Conservation (phyloP, 2,329 filamentous ascomycete species). For the Nothophoma quercina region DNA sequence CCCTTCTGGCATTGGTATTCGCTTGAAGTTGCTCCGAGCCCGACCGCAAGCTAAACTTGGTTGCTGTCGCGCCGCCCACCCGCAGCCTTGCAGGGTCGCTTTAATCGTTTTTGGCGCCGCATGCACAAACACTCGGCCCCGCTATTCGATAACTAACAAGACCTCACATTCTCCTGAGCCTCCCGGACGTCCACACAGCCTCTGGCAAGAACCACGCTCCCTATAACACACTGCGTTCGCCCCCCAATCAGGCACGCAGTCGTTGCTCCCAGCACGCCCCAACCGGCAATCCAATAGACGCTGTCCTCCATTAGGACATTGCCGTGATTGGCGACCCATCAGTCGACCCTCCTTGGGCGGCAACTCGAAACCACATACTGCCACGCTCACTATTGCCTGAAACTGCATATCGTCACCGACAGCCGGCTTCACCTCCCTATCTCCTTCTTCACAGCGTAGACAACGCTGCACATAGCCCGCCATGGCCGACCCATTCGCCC, state of each 20-base stretch:
- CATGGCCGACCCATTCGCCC: conserved; percentile 69
- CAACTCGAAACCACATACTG: conserved; percentile 40
- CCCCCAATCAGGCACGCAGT: conserved; percentile 34
- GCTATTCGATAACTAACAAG: conserved; percentile 30
- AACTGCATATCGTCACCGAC: conserved; percentile 3
- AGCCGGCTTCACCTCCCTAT: conserved; percentile 4
- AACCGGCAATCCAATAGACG: conserved; percentile 50
- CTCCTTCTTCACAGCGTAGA: conserved; percentile 2
- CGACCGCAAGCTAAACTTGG: conserved; percentile 10
- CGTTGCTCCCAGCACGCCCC: conserved; percentile 33
- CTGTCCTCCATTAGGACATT: conserved; percentile 44
- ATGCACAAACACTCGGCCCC: conserved; percentile 22
- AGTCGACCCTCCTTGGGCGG: conserved; percentile 45
- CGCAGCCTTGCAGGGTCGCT: conserved; percentile 30
- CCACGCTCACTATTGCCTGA: conserved; percentile 13
- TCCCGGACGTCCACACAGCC: conserved; percentile 29
- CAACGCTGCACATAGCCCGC: conserved; percentile 17
- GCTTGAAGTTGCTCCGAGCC: conserved; percentile 17
- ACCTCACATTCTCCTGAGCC: conserved; percentile 32
- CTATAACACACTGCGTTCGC: conserved; percentile 16
- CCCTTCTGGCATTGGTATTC: conserved; percentile 10
- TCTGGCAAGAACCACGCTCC: conserved; percentile 24
- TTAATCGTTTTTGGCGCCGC: conserved; percentile 30
- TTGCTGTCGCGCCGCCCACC: conserved; percentile 17
- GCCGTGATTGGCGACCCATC: conserved; percentile 49